Conservation (phyloP, 2,329 filamentous ascomycete species). For the Colletotrichum tamarilloi region DNA sequence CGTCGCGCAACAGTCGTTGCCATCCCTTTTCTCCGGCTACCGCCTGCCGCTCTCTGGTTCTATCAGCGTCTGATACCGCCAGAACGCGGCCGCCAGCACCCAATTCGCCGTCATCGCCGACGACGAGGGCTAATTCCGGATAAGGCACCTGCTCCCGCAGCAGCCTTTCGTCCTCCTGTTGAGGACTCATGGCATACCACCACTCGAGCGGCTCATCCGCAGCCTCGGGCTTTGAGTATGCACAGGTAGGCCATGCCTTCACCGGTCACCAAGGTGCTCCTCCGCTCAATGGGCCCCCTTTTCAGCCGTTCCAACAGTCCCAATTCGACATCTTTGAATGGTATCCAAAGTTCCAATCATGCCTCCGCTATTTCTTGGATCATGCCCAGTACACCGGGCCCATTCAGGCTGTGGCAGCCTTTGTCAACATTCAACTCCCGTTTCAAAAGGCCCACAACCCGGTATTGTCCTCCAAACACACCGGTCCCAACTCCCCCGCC, state of each 20-base stretch:
- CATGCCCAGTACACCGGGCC: conserved; percentile 85
- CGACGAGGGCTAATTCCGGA: neutral
- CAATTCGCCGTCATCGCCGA: neutral
- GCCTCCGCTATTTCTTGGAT: conserved; percentile 91
- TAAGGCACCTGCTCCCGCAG: neutral
- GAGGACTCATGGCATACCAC: conserved; percentile 33
- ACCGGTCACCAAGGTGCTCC: conserved; percentile 9
- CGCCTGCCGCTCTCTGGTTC: neutral
- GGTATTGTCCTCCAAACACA: conserved; percentile 50
- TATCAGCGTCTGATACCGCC: neutral
- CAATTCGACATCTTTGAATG: conserved; percentile 88
- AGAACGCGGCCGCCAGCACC: neutral
- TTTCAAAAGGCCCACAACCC: conserved; percentile 74
- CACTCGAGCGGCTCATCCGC: conserved; percentile 33
- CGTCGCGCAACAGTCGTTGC: neutral
- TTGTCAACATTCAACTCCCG: conserved; percentile 91
- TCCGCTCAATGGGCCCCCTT: conserved; percentile 27
- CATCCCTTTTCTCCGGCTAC: neutral
- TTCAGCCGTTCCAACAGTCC: conserved; percentile 58
- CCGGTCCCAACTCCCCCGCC: conserved; percentile 48
- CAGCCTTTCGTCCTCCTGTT: neutral
- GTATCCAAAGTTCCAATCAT: conserved; percentile 92
- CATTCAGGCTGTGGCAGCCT: conserved; percentile 89
- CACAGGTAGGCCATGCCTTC: conserved; percentile 35
- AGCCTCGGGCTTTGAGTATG: conserved; percentile 33